phyloP scores from a whole-genome alignment of 1,284 basidiomycete genomes.

The Puccinia triticina region DNA sequence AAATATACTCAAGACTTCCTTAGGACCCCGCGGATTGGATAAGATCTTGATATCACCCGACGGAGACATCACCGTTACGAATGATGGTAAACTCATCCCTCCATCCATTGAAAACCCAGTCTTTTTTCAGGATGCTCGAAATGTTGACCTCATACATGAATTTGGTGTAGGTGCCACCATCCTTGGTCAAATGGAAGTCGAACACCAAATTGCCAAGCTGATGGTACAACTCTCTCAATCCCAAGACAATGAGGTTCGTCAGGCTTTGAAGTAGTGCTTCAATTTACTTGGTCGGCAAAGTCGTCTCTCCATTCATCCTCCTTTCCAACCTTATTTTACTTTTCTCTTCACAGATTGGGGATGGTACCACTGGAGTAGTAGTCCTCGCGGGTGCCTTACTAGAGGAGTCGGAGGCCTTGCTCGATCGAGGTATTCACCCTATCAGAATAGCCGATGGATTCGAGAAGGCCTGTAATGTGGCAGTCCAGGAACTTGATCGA shows the following conservation, averaged over 20 bases:
- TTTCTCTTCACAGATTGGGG: constrained; percentile 71
- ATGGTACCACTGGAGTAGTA: constrained; percentile 99
- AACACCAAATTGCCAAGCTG: constrained; percentile 97
- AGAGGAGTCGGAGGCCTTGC: constrained; percentile 78
- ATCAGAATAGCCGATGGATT: constrained; percentile 98
- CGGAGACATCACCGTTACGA: constrained; percentile 98
- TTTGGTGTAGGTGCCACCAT: constrained; percentile 55
- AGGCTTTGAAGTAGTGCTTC: background rate
- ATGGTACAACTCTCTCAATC: constrained; percentile 94
- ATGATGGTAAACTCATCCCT: constrained; percentile 70
- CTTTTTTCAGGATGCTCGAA: constrained; percentile 62
- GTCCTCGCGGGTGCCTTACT: constrained; percentile 95
- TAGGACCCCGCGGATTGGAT: constrained; percentile 94
- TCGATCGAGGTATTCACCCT: constrained; percentile 96
- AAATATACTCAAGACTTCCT: constrained; percentile 91
- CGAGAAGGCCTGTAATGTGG: constrained; percentile 87
- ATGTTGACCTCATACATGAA: constrained; percentile 63
- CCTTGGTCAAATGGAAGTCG: constrained; percentile 69
- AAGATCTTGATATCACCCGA: constrained; percentile 98
- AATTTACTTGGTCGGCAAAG: background rate
- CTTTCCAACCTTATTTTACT: background rate
- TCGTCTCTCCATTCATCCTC: background rate
- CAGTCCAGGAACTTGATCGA: constrained; percentile 83
- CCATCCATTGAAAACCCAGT: background rate
- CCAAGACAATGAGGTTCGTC: constrained; percentile 81